These are phyloP conservation scores for Claviceps sp. DNA, from an alignment of 2,329 filamentous ascomycete species.

Conservation along the genomic window DNA sequence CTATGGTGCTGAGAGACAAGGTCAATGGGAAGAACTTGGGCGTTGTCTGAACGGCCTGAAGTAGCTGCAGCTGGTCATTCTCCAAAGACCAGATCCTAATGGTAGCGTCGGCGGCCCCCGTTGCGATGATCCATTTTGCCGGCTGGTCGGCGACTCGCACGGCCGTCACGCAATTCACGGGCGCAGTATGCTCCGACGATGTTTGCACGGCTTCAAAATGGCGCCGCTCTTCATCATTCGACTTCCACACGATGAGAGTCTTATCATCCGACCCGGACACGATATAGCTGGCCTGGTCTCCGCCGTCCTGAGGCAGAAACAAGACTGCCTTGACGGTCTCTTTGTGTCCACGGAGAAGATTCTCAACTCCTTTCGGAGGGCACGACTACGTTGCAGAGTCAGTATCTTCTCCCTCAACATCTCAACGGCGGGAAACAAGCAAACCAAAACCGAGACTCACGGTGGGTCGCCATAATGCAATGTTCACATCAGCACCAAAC, in stretches of 20 bases:
- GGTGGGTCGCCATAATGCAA: constrained; percentile 75
- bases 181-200: constrained; percentile 49
- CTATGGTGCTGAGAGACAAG: constrained; percentile 52
- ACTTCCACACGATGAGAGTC: constrained; percentile 58
- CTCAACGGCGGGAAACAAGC: background rate
- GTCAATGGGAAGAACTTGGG: constrained; percentile 75
- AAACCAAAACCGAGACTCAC: constrained; percentile 33
- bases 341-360: constrained; percentile 61
- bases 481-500: constrained; percentile 78
- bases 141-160: constrained; percentile 17
- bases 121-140: constrained; percentile 45
- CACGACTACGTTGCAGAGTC: constrained; percentile 16
- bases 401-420: background rate
- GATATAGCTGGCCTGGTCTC: constrained; percentile 40
- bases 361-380: constrained; percentile 42
- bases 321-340: constrained; percentile 72
- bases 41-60: constrained; percentile 58
- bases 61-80: constrained; percentile 31
- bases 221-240: constrained; percentile 11
- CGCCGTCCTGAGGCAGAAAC: constrained; percentile 47
- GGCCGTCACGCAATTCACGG: constrained; percentile 56
- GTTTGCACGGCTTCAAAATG: constrained; percentile 35
- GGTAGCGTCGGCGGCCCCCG: constrained; percentile 69
- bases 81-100: constrained; percentile 56
- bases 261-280: constrained; percentile 75